phyloP scores from a whole-genome alignment of 1,139 yeast species.

The Pneumocystis oryctolagi region DNA sequence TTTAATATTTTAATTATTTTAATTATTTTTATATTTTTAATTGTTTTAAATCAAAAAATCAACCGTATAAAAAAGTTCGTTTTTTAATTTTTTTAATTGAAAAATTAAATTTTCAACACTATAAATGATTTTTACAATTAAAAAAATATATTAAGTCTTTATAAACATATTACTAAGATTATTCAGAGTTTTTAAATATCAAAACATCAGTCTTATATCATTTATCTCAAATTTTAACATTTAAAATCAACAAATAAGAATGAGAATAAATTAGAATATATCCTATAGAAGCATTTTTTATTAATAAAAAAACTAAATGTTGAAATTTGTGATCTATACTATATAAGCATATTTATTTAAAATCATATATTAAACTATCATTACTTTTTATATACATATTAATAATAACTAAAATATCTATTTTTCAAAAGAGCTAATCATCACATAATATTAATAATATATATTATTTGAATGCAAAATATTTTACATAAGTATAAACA shows the following conservation, averaged over 20 bases:
- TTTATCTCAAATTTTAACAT: too few species aligned
- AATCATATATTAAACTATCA: not conserved
- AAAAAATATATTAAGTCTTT: too few species aligned
- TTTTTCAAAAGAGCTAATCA: not conserved
- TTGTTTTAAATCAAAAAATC: slow-evolving; percentile 1
- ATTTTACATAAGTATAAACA: slow-evolving; percentile 37
- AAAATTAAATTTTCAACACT: too few species aligned
- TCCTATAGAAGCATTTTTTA: not conserved
- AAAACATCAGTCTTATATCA: too few species aligned
- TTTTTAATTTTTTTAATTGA: too few species aligned
- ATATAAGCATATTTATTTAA: not conserved
- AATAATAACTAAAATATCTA: not conserved
- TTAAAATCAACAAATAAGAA: too few species aligned
- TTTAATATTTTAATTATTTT: not conserved
- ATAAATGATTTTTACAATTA: too few species aligned
- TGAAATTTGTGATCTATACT: not conserved
- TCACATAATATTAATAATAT: not conserved
- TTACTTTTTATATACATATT: not conserved
- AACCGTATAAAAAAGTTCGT: too few species aligned
- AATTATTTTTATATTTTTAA: slow-evolving; percentile 5
- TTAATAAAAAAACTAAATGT: not conserved
- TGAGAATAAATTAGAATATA: too few species aligned
- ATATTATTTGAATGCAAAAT: not conserved
- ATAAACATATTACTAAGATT: too few species aligned
- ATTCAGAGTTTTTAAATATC: too few species aligned